These are phyloP conservation scores for Naganishia sp. DNA, from an alignment of 1,284 basidiomycete species.

Conservation along the genomic window DNA sequence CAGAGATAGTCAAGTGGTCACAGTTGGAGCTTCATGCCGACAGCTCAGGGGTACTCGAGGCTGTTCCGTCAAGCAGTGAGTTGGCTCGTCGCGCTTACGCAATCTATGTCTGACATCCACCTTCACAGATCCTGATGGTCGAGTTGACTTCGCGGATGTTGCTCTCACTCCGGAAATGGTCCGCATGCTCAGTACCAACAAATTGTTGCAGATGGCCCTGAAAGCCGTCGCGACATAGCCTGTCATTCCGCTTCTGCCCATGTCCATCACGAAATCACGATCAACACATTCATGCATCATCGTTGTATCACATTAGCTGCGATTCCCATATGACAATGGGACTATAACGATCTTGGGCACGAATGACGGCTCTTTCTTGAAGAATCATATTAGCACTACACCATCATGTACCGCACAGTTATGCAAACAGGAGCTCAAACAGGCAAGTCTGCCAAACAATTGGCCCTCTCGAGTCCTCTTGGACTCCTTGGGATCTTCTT, in stretches of 20 bases:
- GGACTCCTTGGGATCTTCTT: too few species aligned
- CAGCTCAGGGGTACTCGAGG: background rate
- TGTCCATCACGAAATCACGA: too few species aligned
- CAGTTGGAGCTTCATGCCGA: slow-evolving; percentile 16
- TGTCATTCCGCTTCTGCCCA: too few species aligned
- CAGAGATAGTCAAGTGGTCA: slow-evolving; percentile 17
- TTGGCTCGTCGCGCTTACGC: background rate
- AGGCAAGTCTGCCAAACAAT: too few species aligned
- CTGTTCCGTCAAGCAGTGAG: slow-evolving; percentile 9
- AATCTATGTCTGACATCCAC: background rate
- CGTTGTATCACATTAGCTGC: background rate
- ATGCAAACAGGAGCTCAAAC: too few species aligned
- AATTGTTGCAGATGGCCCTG: slow-evolving; percentile 25
- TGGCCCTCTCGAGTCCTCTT: too few species aligned
- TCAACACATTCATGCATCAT: background rate
- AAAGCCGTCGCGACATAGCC: background rate
- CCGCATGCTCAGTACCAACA: slow-evolving; percentile 29
- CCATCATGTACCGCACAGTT: too few species aligned
- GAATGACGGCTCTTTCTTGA: too few species aligned
- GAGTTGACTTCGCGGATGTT: slow-evolving; percentile 29
- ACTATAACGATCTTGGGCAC: too few species aligned
- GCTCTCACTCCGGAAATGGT: slow-evolving; percentile 31
- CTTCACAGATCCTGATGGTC: background rate
- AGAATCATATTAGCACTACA: too few species aligned
- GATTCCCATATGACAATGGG: background rate